phyloP scores from a whole-genome alignment of 1,284 basidiomycete genomes.

The Ceratobasidium sp. region DNA sequence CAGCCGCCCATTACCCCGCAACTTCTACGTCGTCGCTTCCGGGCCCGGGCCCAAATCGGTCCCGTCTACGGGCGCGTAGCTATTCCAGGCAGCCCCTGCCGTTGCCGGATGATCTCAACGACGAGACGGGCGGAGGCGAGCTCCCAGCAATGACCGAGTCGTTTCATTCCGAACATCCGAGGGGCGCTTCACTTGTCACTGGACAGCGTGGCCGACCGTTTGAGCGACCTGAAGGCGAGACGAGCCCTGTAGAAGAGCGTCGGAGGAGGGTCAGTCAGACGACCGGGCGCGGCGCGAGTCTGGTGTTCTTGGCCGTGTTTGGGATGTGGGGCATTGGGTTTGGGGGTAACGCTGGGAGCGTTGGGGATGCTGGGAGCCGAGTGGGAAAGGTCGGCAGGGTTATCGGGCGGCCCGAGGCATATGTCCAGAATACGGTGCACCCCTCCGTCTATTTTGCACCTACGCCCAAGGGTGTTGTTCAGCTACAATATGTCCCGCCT shows the following conservation, averaged over 20 bases:
- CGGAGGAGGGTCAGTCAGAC: slow-evolving; percentile 51
- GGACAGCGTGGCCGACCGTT: slow-evolving; percentile 24
- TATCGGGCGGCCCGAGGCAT: slow-evolving; percentile 6
- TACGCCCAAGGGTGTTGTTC: neutral
- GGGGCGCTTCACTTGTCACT: slow-evolving; percentile 52
- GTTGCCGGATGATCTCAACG: slow-evolving; percentile 50
- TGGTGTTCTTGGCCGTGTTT: slow-evolving; percentile 79
- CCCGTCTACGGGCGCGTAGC: slow-evolving; percentile 16
- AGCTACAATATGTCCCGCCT: slow-evolving; percentile 9
- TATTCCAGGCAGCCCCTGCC: slow-evolving; percentile 21
- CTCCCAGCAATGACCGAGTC: slow-evolving; percentile 71
- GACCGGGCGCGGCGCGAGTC: slow-evolving; percentile 69
- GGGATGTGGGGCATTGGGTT: slow-evolving; percentile 72
- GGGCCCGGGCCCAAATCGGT: slow-evolving; percentile 10
- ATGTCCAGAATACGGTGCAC: slow-evolving; percentile 15
- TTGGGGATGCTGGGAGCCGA: slow-evolving; percentile 50
- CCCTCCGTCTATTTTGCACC: slow-evolving; percentile 24
- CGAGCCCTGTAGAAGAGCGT: slow-evolving; percentile 17
- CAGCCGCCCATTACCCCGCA: slow-evolving; percentile 53
- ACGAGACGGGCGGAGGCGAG: slow-evolving; percentile 66
- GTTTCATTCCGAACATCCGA: slow-evolving; percentile 69
- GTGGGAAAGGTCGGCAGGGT: slow-evolving; percentile 48
- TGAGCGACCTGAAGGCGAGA: slow-evolving; percentile 5
- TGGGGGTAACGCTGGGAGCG: neutral
- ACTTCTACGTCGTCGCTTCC: slow-evolving; percentile 52